Evolutionary conservation across 192 early-diverging fungal genomes (phyloP).

Genomic region (Pilobolus umbonatus): DNA sequence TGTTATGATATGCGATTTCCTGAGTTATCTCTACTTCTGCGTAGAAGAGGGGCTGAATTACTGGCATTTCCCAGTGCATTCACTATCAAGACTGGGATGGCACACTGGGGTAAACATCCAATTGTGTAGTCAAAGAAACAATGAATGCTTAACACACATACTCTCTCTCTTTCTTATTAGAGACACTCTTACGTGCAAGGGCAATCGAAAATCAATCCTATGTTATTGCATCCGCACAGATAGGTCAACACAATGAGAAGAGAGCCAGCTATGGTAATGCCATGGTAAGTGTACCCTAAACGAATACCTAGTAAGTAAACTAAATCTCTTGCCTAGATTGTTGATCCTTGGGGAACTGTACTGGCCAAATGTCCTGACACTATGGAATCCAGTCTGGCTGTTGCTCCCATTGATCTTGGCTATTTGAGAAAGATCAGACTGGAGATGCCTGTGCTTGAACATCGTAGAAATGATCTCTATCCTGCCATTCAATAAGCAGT

Average conservation of each 20-base stretch:
- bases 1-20: conserved; percentile 88
- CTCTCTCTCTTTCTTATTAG: conserved; percentile 21
- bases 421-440: conserved; percentile 52
- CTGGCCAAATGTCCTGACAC: conserved; percentile 57
- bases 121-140: background rate
- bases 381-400: conserved; percentile 52
- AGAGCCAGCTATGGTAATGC: conserved; percentile 74
- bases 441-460: conserved; percentile 72
- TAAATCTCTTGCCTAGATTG: no score
- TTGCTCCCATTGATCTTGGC: conserved; percentile 63
- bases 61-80: conserved; percentile 81
- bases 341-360: conserved; percentile 80
- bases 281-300: conserved; percentile 43
- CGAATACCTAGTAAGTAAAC: no score
- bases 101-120: conserved; percentile 65
- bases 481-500: no score
- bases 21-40: conserved; percentile 54
- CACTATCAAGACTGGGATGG: conserved; percentile 71
- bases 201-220: conserved; percentile 84
- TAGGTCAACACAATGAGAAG: conserved; percentile 66
- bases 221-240: conserved; percentile 78
- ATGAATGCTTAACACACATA: background rate
- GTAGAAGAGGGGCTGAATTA: conserved; percentile 59
- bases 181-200: conserved; percentile 69
- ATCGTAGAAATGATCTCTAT: conserved; percentile 63